Conservation (phyloP, 2,329 filamentous ascomycete species). For the Calonectria henricotiae region DNA sequence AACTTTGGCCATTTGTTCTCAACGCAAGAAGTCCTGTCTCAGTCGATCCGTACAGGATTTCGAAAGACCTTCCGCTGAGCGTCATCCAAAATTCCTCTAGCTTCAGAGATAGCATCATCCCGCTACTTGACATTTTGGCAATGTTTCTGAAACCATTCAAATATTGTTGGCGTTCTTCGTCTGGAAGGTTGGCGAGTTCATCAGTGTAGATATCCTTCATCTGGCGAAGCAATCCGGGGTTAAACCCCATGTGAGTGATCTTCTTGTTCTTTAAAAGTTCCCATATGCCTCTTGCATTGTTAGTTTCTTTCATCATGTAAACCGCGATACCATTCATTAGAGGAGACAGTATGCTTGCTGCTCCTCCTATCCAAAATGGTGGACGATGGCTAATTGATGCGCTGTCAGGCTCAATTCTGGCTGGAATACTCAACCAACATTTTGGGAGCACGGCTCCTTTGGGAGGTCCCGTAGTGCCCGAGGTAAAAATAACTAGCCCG, state of each 20-base stretch:
- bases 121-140: neutral
- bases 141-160: slow-evolving; percentile 2
- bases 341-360: neutral
- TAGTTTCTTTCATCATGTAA: neutral
- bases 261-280: neutral
- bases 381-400: slow-evolving; percentile 1
- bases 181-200: neutral
- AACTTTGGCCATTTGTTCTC: neutral
- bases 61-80: slow-evolving; percentile 2
- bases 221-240: neutral
- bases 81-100: slow-evolving; percentile 3
- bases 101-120: neutral
- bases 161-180: neutral
- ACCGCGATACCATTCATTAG: neutral
- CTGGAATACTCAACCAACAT: neutral
- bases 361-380: neutral
- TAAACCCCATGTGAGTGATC: slow-evolving; percentile 14
- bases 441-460: slow-evolving; percentile 15
- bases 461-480: neutral
- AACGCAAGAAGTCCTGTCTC: neutral
- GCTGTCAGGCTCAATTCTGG: neutral
- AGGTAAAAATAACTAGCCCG: neutral
- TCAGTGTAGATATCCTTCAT: neutral
- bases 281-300: neutral
- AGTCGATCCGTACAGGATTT: slow-evolving; percentile 2